Base-by-base conservation (phyloP, 2,329 filamentous ascomycete species). In the Escovopsis sp. region DNA sequence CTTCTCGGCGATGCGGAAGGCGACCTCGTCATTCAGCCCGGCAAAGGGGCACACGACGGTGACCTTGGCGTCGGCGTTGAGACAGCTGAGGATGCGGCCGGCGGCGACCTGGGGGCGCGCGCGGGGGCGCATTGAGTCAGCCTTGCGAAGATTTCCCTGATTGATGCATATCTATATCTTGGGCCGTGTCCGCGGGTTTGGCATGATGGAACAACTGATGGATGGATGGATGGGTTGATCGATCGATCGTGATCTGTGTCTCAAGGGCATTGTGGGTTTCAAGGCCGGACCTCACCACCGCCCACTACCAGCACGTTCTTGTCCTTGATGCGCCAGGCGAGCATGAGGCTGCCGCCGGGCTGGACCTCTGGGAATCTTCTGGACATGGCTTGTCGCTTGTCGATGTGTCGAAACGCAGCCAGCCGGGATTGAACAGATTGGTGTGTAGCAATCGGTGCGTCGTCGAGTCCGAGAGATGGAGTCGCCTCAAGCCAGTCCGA, bases 281-380 rank as follows among this genome's bases (percentile, higher is more conserved):
- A 23, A 23, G 23, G 23, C 23, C 75, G 52, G 67, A 94, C 89
- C 73, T 96, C 89, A 61, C 91, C 91, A 53, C 91, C 91, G 49
- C 91, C 91, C 7, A 98, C 77, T 4, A 98, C 84, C n/a, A 98
- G 67, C 12, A 96, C 82, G 49, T 79, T 77, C 64, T 93, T 95
- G 61, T 81, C 80, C 58, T 79, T 82, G 55, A 94, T 80, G 66
- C 96, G 91, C 88, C 89, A 98, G 57, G 91, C 91, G 41, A 98
- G 69, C 49, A 98, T 91, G 50, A 98, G 67, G 47, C 89, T 96
- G 45, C 88, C 91, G 41, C 89, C 89, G 44, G 86, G 85, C 63
- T 95, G 80, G 26, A 96, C 76, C 49, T 82, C 70, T 44, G 88
- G 86, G 57, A 84, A 95, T 40, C 73, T 59, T 40, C 60, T 61